Base-by-base conservation (phyloP, 306 rosid genomes). In the Luffa aegyptiaca region DNA sequence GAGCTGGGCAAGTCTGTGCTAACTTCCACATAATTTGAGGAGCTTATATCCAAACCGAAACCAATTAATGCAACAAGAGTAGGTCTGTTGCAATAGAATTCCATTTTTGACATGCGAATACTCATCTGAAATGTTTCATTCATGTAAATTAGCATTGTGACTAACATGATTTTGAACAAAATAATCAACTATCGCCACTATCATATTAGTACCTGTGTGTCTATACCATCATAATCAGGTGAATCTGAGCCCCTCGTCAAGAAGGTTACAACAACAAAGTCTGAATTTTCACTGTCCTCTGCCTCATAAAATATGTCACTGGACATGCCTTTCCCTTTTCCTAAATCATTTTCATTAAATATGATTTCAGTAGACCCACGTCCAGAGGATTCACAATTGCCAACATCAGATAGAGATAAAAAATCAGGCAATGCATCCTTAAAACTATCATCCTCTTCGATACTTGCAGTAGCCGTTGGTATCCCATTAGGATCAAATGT, bases 391-490 rank as follows among this genome's bases (percentile, higher is more conserved):
- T 79, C 79, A 20, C 55, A 77, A 77, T 79, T 74, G 56, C 89
- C 89, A 56, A 83, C 85, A 76, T 94, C 97, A 33, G 92, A 80
- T 42, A 86, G 84, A 80, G 92, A 84, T 75, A 86, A 84, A 81
- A 95, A 95, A 16, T 95, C 99, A 53, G 94, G 90, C 86, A 93
- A 89, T 63, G 99, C 99, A 88, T 95, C 99, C 35, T 51, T 88
- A 81, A 91, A 95, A 71, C 84, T 80, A 83, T 95, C 99, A 58
- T 95, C 96, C 26, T 95, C 97, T 51, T 88, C 97, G 66, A 81
- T 81, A 77, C 75, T 78, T 81, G 86, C 84, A 39, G 61, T 76
- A 7, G 84, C 80, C 64, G 72, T 83, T 80, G 84, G 94, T 83
- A 84, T 90, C 80, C 81, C 85, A 80, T 82, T 86, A 81, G 87